These are phyloP conservation scores for Fusarium graminum DNA, from an alignment of 2,329 filamentous ascomycete genomes.

Conservation along the genomic window DNA sequence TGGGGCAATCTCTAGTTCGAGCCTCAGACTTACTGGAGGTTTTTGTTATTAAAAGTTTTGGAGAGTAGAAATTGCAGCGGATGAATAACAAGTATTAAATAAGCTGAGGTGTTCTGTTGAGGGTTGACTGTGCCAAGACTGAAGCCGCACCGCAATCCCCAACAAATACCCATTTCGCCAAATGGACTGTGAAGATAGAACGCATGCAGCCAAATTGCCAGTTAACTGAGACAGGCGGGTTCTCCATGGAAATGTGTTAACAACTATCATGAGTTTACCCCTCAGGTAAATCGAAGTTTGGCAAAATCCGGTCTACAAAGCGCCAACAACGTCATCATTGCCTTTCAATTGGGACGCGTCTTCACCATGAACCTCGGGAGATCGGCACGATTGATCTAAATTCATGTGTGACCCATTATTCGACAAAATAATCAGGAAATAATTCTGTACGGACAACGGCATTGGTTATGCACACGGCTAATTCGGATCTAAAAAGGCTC, in stretches of 20 bases:
- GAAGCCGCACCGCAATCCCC: too few relatives aligned
- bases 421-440: slow-evolving; percentile 16
- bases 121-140: neutral
- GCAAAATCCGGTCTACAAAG: slow-evolving; percentile 10
- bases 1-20: neutral
- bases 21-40: slow-evolving; percentile 25
- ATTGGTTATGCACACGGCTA: slow-evolving; percentile 22
- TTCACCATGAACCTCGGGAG: slow-evolving; percentile 21
- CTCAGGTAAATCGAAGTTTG: slow-evolving; percentile 13
- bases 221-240: neutral
- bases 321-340: slow-evolving; percentile 39
- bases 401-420: slow-evolving; percentile 10
- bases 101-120: neutral
- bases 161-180: neutral
- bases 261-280: slow-evolving; percentile 5
- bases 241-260: neutral
- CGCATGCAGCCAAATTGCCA: neutral
- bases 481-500: slow-evolving; percentile 17
- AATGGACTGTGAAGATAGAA: neutral
- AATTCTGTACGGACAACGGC: slow-evolving; percentile 22
- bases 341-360: neutral
- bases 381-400: slow-evolving; percentile 26
- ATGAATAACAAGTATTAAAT: slow-evolving; percentile 43
- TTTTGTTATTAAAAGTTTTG: slow-evolving; percentile 37
- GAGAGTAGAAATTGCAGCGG: slow-evolving; percentile 39